Conservation (phyloP, 352 stramenopile genomes). For the Pythium monospermum region DNA sequence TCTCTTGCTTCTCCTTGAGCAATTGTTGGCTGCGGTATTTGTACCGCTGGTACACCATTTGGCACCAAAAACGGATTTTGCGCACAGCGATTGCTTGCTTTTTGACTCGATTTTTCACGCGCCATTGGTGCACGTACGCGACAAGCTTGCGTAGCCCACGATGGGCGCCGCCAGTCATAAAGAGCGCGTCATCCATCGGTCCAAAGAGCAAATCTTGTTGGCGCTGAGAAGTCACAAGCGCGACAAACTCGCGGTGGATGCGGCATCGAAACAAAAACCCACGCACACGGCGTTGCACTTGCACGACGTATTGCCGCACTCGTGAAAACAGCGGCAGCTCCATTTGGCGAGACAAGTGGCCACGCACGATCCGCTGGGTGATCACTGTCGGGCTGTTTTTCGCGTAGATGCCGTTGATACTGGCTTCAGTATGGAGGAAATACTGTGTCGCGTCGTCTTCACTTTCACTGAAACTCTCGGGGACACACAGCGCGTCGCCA, state of each 20-base stretch:
- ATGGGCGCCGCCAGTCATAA: constrained; percentile 29
- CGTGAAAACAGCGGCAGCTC: constrained; percentile 35
- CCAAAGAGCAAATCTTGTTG: constrained; percentile 46
- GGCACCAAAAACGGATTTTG: constrained; percentile 77
- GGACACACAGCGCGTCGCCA: constrained; percentile 29
- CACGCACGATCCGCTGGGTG: constrained; percentile 35
- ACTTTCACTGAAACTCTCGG: constrained; percentile 40
- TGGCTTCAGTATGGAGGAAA: constrained; percentile 22
- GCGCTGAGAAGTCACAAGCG: constrained; percentile 38
- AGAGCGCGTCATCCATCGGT: constrained; percentile 22
- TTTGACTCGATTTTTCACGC: constrained; percentile 36
- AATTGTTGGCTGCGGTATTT: constrained; percentile 46
- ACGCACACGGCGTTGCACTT: constrained; percentile 48
- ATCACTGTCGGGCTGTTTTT: constrained; percentile 42
- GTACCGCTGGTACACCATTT: constrained; percentile 69
- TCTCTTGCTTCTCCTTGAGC: constrained; percentile 47
- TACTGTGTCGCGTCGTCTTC: constrained; percentile 38
- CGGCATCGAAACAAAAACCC: constrained; percentile 55
- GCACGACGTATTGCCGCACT: constrained; percentile 43
- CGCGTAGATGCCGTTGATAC: constrained; percentile 26
- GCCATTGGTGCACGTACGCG: constrained; percentile 49
- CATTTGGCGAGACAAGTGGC: constrained; percentile 40
- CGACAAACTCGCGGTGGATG: constrained; percentile 41
- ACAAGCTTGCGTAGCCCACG: constrained; percentile 49
- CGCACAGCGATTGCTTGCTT: constrained; percentile 66